Evolutionary conservation across 163 green algal genomes (phyloP).

Genomic region (Dunaliella salina): DNA sequence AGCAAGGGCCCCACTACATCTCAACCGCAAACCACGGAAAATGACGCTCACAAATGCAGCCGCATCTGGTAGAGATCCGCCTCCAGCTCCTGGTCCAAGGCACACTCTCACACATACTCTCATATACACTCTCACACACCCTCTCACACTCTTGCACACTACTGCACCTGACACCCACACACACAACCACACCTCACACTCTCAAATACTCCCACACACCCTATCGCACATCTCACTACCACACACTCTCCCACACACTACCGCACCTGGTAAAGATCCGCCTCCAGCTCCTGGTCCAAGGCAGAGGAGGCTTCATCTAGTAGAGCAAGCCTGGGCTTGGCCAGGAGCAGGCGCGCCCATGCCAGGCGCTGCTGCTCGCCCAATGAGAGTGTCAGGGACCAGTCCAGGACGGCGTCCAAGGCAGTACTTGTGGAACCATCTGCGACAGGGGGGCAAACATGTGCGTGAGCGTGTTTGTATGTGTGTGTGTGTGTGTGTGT

Average conservation of each 20-base stretch:
- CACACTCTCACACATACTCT: no score
- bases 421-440: conserved; percentile 5
- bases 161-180: no score
- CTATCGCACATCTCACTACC: background rate
- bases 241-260: no score
- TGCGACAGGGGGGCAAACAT: background rate
- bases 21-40: no score
- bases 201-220: background rate
- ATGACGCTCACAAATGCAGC: no score
- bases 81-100: conserved; percentile 82
- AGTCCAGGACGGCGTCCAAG: conserved; percentile 65
- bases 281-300: conserved; percentile 80
- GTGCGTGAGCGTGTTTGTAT: no score
- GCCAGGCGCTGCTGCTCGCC: conserved; percentile 90
- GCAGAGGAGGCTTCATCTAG: conserved; percentile 87
- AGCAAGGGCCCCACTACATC: no score
- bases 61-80: conserved; percentile 60
- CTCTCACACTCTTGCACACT: no score
- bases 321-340: conserved; percentile 68
- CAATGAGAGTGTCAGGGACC: conserved; percentile 72
- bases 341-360: conserved; percentile 77
- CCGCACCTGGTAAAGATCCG: conserved; percentile 58
- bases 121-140: no score
- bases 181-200: no score
- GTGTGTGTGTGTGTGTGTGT: no score